These are phyloP conservation scores for Pythium periplocum DNA, from an alignment of 352 stramenopile genomes.

Conservation along the genomic window DNA sequence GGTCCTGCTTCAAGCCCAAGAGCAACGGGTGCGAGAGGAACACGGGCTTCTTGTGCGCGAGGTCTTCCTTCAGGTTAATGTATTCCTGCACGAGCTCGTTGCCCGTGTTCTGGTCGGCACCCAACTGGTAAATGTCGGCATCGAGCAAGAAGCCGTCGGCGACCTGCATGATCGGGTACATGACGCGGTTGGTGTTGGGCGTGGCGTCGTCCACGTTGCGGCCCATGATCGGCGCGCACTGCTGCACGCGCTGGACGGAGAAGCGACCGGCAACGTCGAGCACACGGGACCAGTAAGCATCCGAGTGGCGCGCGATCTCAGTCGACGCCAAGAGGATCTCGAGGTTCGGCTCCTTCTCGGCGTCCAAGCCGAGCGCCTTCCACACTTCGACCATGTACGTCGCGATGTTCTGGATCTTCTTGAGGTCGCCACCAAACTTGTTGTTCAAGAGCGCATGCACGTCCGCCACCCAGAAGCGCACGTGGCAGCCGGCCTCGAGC, in stretches of 20 bases:
- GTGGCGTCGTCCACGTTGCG: slow-evolving; percentile 75
- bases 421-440: slow-evolving; percentile 98
- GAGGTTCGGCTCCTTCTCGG: slow-evolving; percentile 85
- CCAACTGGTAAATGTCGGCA: slow-evolving; percentile 98
- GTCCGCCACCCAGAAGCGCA: slow-evolving; percentile 98
- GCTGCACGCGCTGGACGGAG: slow-evolving; percentile 92
- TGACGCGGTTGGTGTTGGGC: slow-evolving; percentile 90
- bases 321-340: slow-evolving; percentile 98
- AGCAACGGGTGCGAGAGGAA: slow-evolving; percentile 98
- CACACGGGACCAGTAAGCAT: slow-evolving; percentile 91
- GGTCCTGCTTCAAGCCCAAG: slow-evolving; percentile 96
- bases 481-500: slow-evolving; percentile 90
- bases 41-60: slow-evolving; percentile 62
- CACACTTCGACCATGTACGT: slow-evolving; percentile 99
- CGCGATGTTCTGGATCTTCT: slow-evolving; percentile 93
- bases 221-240: slow-evolving; percentile 99
- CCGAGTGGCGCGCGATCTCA: slow-evolving; percentile 86
- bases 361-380: slow-evolving; percentile 97
- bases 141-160: slow-evolving; percentile 98
- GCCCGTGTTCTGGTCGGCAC: slow-evolving; percentile 95
- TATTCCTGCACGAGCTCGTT: slow-evolving; percentile 97
- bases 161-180: slow-evolving; percentile 98
- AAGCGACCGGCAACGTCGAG: slow-evolving; percentile 89
- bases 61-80: slow-evolving; percentile 84
- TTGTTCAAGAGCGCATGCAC: slow-evolving; percentile 99